Evolutionary conservation across 1,284 basidiomycete species (phyloP), one percentile per base, ranked within the genome.

Genomic region (Veloporphyrellus conicus): DNA sequence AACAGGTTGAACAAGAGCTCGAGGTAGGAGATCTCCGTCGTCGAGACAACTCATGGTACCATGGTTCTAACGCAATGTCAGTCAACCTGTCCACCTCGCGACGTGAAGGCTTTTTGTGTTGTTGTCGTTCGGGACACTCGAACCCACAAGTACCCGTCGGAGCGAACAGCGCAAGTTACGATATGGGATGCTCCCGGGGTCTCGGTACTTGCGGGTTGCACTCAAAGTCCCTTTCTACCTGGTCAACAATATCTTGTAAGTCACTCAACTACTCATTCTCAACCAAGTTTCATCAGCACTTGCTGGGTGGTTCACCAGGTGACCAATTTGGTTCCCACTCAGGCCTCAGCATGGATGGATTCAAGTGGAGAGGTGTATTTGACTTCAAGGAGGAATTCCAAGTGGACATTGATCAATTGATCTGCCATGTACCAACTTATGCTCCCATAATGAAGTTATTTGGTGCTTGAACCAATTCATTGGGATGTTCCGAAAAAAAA

Each of bases 51-150:
- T 18, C 31, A 20, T 3, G 27, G 55, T 29, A 48, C 43, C 31
- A 20, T 3, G 27, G 55, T 29, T 48, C 43, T 43, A 16, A 64
- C 33, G 14, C 12, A 18, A 40, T 19, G 20, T 32, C 62, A 94
- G 86, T 66, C 68, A 15, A 58, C 73, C 14, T 94, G 85, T 59
- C 92, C 93, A 3, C 78, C 83, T 1, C 81, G 94, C 11, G 73
- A 87, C 19, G 85, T 93, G 12, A 81, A 87, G 36, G 81, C 77
- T 49, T 96, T 97, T 67, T 76, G 92, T 19, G 81, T 96, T 4
- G 67, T 94, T 8, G 71, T 85, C 12, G 77, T 89, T 18, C 71
- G 78, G 52, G 95, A 98, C 62, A 82, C 85, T 6, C 72, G 71
- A 23, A 78, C 77, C 28, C 58, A 60, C 1, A 72, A 73, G 49